A percentile compares a stretch with the other conserved stretches of the same genome.
Evolutionary conservation across 148 eudicot genomes (phyloP).

Genomic region (Fagopyrum tataricum): DNA sequence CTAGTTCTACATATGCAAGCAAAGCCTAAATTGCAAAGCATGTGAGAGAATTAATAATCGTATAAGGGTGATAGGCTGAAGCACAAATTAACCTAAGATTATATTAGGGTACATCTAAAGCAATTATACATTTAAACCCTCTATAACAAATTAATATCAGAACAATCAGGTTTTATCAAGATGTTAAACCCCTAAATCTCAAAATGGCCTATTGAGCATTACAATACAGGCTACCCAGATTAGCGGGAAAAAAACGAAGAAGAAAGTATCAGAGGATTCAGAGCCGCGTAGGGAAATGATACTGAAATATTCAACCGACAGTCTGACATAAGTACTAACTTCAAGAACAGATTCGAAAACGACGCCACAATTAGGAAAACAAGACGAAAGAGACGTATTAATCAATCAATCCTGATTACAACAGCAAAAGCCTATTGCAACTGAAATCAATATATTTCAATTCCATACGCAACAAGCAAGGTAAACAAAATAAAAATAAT

Average conservation of each 20-base stretch:
- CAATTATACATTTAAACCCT: not conserved
- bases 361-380: not conserved
- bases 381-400: not conserved
- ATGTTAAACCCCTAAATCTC: not conserved
- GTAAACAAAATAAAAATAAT: not conserved
- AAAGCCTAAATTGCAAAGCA: not conserved
- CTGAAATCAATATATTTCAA: not conserved
- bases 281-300: not conserved
- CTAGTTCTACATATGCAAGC: not conserved
- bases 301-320: not conserved
- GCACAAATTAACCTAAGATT: not conserved
- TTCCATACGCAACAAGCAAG: not conserved
- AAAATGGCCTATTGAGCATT: not conserved
- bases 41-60: not conserved
- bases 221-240: not conserved
- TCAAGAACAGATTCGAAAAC: conserved; percentile 6
- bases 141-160: not conserved
- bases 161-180: not conserved
- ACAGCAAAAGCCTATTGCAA: not conserved
- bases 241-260: not conserved
- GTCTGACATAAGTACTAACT: not conserved
- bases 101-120: too few species aligned
- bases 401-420: not conserved
- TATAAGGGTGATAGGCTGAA: not conserved
- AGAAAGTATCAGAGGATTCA: not conserved